These are phyloP conservation scores for Geotrichum carabidarum DNA, from an alignment of 1,139 yeast genomes.

Conservation along the genomic window DNA sequence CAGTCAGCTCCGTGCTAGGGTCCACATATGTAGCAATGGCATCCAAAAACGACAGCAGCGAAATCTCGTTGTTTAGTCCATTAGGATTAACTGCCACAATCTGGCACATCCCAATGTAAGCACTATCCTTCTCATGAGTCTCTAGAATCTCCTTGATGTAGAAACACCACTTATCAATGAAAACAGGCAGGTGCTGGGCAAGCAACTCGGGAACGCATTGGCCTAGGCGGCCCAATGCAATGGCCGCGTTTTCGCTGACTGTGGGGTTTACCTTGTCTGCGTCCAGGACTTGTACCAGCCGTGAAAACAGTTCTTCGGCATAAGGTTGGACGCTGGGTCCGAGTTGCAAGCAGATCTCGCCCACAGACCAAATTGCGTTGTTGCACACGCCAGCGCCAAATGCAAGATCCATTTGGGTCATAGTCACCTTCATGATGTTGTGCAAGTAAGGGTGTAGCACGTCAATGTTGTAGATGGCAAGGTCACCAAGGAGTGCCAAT, in stretches of 20 bases:
- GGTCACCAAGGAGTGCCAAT: constrained; percentile 85
- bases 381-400: constrained; percentile 56
- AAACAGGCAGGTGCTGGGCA: constrained; percentile 53
- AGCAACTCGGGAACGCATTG: constrained; percentile 55
- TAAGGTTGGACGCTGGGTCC: constrained; percentile 44
- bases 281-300: constrained; percentile 53
- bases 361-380: constrained; percentile 92
- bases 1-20: constrained; percentile 38
- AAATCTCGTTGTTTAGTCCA: constrained; percentile 50
- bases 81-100: constrained; percentile 60
- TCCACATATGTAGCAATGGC: constrained; percentile 57
- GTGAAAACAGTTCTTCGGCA: constrained; percentile 50
- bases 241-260: constrained; percentile 81
- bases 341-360: constrained; percentile 71
- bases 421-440: constrained; percentile 56
- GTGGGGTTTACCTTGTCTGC: constrained; percentile 48
- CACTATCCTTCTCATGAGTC: constrained; percentile 75
- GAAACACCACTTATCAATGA: constrained; percentile 61
- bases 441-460: constrained; percentile 55
- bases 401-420: constrained; percentile 53
- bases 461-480: constrained; percentile 55
- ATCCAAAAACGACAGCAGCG: constrained; percentile 53
- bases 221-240: constrained; percentile 88
- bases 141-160: constrained; percentile 62
- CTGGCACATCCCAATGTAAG: constrained; percentile 71